A percentile compares a stretch with the other conserved stretches of the same genome.
phyloP scores from a whole-genome alignment of 2,329 filamentous ascomycete species.

The Pseudocercospora fuligena region DNA sequence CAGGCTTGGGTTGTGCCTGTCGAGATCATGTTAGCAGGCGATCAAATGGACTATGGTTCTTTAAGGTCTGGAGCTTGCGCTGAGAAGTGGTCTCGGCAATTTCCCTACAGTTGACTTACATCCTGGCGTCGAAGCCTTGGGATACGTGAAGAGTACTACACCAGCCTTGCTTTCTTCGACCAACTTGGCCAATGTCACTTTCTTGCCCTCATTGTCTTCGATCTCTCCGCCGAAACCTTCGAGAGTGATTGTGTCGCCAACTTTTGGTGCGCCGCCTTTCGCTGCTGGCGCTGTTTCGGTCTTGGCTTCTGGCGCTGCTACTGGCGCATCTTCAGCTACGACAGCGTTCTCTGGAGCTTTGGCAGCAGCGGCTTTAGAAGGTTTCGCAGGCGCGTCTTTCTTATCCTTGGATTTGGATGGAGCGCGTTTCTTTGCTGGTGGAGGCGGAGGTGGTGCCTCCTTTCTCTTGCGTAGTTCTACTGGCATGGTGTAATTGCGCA shows the following conservation, averaged over 20 bases:
- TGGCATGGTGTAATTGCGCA: conserved; percentile 39
- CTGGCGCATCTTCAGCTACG: conserved; percentile 36
- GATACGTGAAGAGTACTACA: conserved; percentile 93
- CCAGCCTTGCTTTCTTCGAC: conserved; percentile 82
- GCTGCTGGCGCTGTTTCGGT: conserved; percentile 5
- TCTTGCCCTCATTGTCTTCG: conserved; percentile 81
- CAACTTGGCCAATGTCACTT: conserved; percentile 78
- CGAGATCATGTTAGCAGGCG: not conserved
- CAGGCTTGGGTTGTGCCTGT: conserved; percentile 91
- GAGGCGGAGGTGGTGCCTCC: conserved; percentile 55
- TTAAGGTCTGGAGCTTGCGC: too few relatives aligned
- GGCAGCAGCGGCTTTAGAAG: conserved; percentile 46
- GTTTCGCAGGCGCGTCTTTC: conserved; percentile 29
- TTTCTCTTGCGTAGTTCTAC: conserved; percentile 69
- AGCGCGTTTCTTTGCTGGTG: conserved; percentile 52
- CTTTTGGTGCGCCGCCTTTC: conserved; percentile 32
- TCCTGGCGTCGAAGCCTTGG: conserved; percentile 89
- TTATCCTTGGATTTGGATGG: conserved; percentile 43
- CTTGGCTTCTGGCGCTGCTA: conserved; percentile 9
- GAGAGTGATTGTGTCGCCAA: conserved; percentile 60
- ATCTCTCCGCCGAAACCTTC: conserved; percentile 69
- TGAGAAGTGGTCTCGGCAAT: too few relatives aligned
- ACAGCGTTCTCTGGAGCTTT: conserved; percentile 35
- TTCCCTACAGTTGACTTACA: conserved; percentile 76
- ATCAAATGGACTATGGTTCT: not conserved